Conservation (phyloP, 2,329 filamentous ascomycete genomes). For the Aureobasidium lini region DNA sequence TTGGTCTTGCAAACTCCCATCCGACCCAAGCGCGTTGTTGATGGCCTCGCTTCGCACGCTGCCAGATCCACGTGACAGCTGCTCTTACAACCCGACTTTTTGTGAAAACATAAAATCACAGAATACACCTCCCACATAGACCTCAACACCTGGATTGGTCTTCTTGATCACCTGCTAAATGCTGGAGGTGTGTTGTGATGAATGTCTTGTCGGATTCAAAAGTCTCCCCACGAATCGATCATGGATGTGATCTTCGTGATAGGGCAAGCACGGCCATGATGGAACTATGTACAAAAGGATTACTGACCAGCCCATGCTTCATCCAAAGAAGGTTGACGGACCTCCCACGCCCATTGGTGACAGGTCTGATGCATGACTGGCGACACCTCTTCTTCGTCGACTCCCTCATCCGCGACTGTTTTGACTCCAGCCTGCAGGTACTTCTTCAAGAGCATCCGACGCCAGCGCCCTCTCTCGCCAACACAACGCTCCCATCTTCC, state of each 20-base stretch:
- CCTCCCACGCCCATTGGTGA: conserved; percentile 49
- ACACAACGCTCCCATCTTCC: conserved; percentile 47
- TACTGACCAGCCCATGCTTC: conserved; percentile 34
- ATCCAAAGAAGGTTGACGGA: conserved; percentile 44
- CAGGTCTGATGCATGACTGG: conserved; percentile 52
- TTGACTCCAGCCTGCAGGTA: conserved; percentile 42
- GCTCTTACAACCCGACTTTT: not conserved
- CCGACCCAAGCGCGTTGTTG: not conserved
- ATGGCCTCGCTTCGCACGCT: conserved; percentile 1
- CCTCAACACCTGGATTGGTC: not conserved
- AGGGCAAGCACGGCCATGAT: not conserved
- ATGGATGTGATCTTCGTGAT: not conserved
- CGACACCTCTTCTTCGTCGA: conserved; percentile 42
- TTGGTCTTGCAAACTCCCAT: not conserved
- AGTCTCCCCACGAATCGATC: too few species aligned
- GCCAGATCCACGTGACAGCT: not conserved
- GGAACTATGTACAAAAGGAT: not conserved
- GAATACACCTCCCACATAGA: not conserved
- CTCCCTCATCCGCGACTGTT: conserved; percentile 41
- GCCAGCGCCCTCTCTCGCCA: conserved; percentile 45
- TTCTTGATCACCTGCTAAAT: too few species aligned
- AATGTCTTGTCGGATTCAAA: not conserved
- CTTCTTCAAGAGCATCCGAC: conserved; percentile 44
- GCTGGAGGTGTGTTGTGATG: not conserved
- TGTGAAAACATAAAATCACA: not conserved